A percentile compares a stretch with the other conserved stretches of the same genome.
phyloP scores from a whole-genome alignment of 2,329 filamentous ascomycete genomes.

The Aspergillus ibericus region DNA sequence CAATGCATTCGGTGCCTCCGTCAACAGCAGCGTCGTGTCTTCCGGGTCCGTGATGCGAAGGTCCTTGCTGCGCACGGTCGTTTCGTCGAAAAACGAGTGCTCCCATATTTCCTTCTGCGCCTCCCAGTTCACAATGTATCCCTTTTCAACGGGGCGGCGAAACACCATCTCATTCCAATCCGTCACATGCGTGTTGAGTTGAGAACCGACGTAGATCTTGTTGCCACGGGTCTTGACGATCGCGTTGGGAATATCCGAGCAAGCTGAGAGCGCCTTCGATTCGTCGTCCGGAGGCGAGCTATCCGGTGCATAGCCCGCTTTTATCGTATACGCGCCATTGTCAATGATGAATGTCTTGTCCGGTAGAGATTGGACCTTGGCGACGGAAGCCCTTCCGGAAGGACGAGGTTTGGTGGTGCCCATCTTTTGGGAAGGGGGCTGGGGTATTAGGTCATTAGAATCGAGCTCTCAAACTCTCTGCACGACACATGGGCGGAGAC shows the following conservation, averaged over 20 bases:
- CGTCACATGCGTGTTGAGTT: slow-evolving; percentile 69
- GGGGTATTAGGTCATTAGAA: background rate
- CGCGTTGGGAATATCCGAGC: slow-evolving; percentile 79
- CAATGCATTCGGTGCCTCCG: slow-evolving; percentile 82
- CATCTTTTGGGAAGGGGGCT: slow-evolving; percentile 21
- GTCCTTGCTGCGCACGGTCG: slow-evolving; percentile 56
- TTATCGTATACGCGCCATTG: slow-evolving; percentile 89
- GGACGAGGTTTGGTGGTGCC: slow-evolving; percentile 37
- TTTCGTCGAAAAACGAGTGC: slow-evolving; percentile 73
- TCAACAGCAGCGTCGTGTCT: slow-evolving; percentile 79
- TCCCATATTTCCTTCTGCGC: slow-evolving; percentile 95
- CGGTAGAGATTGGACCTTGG: slow-evolving; percentile 54
- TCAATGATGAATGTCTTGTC: slow-evolving; percentile 79
- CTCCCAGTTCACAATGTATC: slow-evolving; percentile 96
- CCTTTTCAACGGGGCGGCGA: slow-evolving; percentile 86
- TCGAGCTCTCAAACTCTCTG: background rate
- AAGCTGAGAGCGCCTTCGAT: slow-evolving; percentile 48
- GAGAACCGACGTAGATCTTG: slow-evolving; percentile 75
- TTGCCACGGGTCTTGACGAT: slow-evolving; percentile 79
- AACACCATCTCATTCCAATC: slow-evolving; percentile 91
- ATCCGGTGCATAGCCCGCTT: slow-evolving; percentile 72
- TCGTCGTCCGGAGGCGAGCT: slow-evolving; percentile 35
- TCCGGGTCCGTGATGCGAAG: slow-evolving; percentile 59
- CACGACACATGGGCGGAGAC: background rate
- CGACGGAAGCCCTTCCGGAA: slow-evolving; percentile 53